Conservation (phyloP, 1,139 yeast species). For the Taphrina betulina region DNA sequence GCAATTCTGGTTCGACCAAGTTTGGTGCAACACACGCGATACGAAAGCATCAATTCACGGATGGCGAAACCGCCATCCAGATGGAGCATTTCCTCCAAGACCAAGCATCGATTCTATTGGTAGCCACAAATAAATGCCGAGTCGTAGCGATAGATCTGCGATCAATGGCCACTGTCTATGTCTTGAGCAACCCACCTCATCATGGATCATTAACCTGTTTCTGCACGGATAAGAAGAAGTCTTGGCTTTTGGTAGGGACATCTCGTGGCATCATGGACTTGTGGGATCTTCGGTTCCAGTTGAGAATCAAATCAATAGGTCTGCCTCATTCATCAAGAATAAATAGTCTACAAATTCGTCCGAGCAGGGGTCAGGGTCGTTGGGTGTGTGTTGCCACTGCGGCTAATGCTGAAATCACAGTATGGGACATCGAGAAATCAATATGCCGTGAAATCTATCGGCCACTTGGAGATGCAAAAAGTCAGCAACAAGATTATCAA, state of each 20-base stretch:
- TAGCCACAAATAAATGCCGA: conserved; percentile 56
- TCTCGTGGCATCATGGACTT: conserved; percentile 67
- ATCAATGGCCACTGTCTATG: conserved; percentile 52
- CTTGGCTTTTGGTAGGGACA: conserved; percentile 76
- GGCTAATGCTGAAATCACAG: conserved; percentile 55
- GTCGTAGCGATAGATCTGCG: conserved; percentile 61
- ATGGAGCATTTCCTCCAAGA: conserved; percentile 46
- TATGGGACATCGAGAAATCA: conserved; percentile 67
- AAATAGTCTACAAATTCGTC: conserved; percentile 50
- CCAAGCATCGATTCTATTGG: conserved; percentile 43
- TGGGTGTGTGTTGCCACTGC: conserved; percentile 62
- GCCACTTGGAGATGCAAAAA: not conserved
- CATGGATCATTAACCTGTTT: conserved; percentile 68
- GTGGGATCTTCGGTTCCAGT: conserved; percentile 76
- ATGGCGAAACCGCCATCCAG: conserved; percentile 50
- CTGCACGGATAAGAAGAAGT: conserved; percentile 54
- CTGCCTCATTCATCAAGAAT: conserved; percentile 47
- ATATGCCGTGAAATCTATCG: conserved; percentile 33
- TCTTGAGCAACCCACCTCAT: conserved; percentile 56
- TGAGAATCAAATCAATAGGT: conserved; percentile 55
- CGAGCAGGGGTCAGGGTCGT: conserved; percentile 47
- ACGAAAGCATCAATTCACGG: conserved; percentile 49
- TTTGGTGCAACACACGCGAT: conserved; percentile 48
- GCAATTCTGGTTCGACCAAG: conserved; percentile 42
- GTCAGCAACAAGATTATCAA: not conserved